These are phyloP conservation scores for Trametes sp. DNA, from an alignment of 1,284 basidiomycete species.

Conservation along the genomic window DNA sequence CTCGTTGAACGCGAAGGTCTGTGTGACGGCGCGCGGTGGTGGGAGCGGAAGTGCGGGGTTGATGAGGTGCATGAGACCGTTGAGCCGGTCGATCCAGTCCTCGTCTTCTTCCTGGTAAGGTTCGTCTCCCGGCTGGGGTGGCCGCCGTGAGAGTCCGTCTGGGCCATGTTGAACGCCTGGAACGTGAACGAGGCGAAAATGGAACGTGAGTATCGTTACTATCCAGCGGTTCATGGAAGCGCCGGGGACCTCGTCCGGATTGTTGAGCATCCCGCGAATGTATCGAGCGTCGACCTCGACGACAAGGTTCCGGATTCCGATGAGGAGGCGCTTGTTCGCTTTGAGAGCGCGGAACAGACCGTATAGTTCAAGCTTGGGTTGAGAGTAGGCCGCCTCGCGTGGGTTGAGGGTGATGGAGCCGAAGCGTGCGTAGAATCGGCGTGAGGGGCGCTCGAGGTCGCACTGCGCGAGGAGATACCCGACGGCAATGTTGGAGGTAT, in stretches of 20 bases:
- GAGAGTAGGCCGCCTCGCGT: conserved; percentile 46
- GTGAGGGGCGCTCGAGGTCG: conserved; percentile 28
- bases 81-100: conserved; percentile 44
- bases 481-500: conserved; percentile 45
- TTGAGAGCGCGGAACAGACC: conserved; percentile 45
- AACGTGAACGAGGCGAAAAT: conserved; percentile 46
- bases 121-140: conserved; percentile 28
- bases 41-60: conserved; percentile 13
- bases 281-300: conserved; percentile 51
- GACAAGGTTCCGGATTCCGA: conserved; percentile 44
- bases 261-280: conserved; percentile 53
- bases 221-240: conserved; percentile 52
- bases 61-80: conserved; percentile 29
- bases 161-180: conserved; percentile 41
- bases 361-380: conserved; percentile 52
- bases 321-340: conserved; percentile 37
- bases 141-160: conserved; percentile 47
- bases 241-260: conserved; percentile 47
- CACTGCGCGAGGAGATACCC: conserved; percentile 44
- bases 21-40: too few species aligned
- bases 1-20: too few species aligned
- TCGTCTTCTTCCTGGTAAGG: conserved; percentile 40
- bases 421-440: conserved; percentile 27
- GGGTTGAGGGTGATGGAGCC: conserved; percentile 47
- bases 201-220: conserved; percentile 45